A percentile compares a stretch with the other conserved stretches of the same genome.
These are phyloP conservation scores for Talaromyces sp. DNA, from an alignment of 2,329 filamentous ascomycete species.

Conservation along the genomic window DNA sequence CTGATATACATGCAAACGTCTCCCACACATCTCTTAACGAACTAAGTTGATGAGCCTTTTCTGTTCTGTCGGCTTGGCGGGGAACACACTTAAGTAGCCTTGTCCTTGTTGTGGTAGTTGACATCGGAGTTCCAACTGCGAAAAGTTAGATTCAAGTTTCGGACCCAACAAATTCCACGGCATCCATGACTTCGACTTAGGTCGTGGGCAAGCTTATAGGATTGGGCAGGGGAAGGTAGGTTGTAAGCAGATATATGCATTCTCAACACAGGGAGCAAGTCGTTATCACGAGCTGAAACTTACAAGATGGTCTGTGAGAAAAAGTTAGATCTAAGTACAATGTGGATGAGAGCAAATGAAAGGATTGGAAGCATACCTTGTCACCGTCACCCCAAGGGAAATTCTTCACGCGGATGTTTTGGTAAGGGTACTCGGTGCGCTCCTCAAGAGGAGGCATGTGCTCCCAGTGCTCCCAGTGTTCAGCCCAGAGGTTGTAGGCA, in stretches of 20 bases:
- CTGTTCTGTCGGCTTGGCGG: neutral
- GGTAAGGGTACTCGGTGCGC: slow-evolving; percentile 89
- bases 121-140: slow-evolving; percentile 87
- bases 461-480: slow-evolving; percentile 95
- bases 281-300: slow-evolving; percentile 37
- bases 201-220: neutral
- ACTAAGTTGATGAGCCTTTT: slow-evolving; percentile 5
- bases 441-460: slow-evolving; percentile 89
- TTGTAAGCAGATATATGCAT: neutral
- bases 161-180: too few species aligned
- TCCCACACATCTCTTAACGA: slow-evolving; percentile 6
- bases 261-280: neutral
- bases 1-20: slow-evolving; percentile 37
- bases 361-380: slow-evolving; percentile 64
- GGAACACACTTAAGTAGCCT: slow-evolving; percentile 49
- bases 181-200: too few species aligned
- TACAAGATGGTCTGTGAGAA: slow-evolving; percentile 64
- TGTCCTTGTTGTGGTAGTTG: slow-evolving; percentile 97
- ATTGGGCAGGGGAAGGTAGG: neutral
- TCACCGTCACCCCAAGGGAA: slow-evolving; percentile 94
- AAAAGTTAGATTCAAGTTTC: slow-evolving; percentile 18
- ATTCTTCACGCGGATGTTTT: slow-evolving; percentile 97
- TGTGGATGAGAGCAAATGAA: neutral
- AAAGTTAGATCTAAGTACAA: slow-evolving; percentile 9
- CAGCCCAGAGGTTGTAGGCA: slow-evolving; percentile 86